Conservation (phyloP, 495 filamentous ascomycete genomes). For the Neurospora terricola region DNA sequence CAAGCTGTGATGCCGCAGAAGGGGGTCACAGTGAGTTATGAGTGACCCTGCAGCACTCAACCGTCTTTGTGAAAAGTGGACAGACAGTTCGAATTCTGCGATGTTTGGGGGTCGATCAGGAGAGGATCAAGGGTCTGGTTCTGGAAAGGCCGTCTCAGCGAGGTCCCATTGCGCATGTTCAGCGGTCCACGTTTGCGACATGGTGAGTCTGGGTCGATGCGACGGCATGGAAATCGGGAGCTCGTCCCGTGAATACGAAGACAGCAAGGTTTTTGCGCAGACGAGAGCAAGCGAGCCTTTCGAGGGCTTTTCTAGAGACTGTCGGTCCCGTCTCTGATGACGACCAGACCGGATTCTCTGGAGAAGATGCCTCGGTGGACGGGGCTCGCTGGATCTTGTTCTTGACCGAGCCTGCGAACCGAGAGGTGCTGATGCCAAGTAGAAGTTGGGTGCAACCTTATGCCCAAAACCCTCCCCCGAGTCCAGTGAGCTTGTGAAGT, state of each 20-base stretch:
- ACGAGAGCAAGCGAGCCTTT: neutral
- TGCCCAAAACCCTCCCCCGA: neutral
- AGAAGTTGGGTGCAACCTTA: neutral
- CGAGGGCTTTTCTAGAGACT: neutral
- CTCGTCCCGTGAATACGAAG: slow-evolving; percentile 15
- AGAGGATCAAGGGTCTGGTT: neutral
- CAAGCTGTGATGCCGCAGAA: neutral
- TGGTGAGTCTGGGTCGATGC: slow-evolving; percentile 6
- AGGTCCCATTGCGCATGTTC: neutral
- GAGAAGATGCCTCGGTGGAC: neutral
- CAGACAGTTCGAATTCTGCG: neutral
- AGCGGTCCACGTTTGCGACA: neutral
- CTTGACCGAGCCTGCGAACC: neutral
- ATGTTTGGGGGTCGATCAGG: neutral
- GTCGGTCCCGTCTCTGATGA: neutral
- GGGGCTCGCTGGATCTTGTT: neutral
- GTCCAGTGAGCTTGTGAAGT: neutral
- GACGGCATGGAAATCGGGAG: slow-evolving; percentile 9
- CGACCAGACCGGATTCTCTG: neutral
- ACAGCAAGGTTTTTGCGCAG: neutral
- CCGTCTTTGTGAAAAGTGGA: neutral
- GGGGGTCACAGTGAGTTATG: neutral
- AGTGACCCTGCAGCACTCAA: neutral
- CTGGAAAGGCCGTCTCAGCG: neutral
- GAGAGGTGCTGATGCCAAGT: neutral